Base-by-base conservation (phyloP, 2,329 filamentous ascomycete species). In the Aureobasidium sp. region DNA sequence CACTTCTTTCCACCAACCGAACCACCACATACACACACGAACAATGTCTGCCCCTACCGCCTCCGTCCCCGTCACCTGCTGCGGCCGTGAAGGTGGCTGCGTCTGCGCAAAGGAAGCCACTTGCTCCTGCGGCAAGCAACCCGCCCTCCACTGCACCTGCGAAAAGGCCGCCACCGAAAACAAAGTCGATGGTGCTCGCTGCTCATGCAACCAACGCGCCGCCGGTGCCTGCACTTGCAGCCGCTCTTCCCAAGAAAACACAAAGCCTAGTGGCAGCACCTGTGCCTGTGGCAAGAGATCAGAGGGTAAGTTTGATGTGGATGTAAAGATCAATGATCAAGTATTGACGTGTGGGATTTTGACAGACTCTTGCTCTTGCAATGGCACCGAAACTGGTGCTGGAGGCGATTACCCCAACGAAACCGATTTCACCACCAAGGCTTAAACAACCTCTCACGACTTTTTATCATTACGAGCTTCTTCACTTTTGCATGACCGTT, bases 51-150 rank as follows among this genome's bases (percentile, higher is more conserved):
- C 68, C 50, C 67, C 73, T 37, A 70, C 68, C 57, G 64, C 71
- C 60, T 72, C 77, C 62, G 72, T 79, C 67, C 81, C 80, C 61
- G 69, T 72, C 49, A 82, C 80, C 68, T 86, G 84, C 82, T 86
- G 84, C 75, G 81, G 81, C 73, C 81, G 80, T 68, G 77, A 69
- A 19, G 69, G 80, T 68, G 77, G 78, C 66, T 78, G 77, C 68
- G 74, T 77, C 69, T 86, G 84, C 69, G 79, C 71, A 42, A 65
- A 67, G 40, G 81, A 85, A 68, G 82, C 83, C 65, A 84, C 76
- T 64, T 96, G 91, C 84, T 95, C 90, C 17, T 97, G 93, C 74
- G 93, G 93, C 72, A 86, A 96, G 80, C 83, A 94, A 73, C 84
- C 86, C 4, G 93, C 93, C 54, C 85, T 96, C 53, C 82, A 92